phyloP scores from a whole-genome alignment of 2,329 filamentous ascomycete species.

The Didymella pomorum region DNA sequence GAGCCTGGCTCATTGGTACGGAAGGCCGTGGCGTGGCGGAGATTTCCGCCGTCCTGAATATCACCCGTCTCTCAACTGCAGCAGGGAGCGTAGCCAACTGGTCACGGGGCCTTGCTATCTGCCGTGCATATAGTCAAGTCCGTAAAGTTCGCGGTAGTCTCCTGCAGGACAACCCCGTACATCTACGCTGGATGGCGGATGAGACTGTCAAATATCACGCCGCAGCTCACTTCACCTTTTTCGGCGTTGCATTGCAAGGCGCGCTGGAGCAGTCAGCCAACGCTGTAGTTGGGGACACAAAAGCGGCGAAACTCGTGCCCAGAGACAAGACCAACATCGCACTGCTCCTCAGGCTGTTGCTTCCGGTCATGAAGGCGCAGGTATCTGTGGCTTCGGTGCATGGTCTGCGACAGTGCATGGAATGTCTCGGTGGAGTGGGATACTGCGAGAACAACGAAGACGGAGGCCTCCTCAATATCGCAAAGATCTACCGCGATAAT shows the following conservation, averaged over 20 bases:
- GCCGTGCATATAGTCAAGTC: conserved; percentile 65
- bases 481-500: conserved; percentile 71
- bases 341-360: conserved; percentile 33
- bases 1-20: conserved; percentile 67
- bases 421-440: conserved; percentile 70
- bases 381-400: conserved; percentile 50
- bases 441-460: conserved; percentile 70
- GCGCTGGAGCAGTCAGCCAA: conserved; percentile 58
- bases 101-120: conserved; percentile 65
- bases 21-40: conserved; percentile 73
- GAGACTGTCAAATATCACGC: conserved; percentile 65
- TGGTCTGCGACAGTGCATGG: conserved; percentile 65
- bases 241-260: conserved; percentile 64
- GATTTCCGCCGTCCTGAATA: conserved; percentile 72
- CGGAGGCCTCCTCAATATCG: conserved; percentile 66
- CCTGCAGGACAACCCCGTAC: conserved; percentile 62
- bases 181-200: conserved; percentile 66
- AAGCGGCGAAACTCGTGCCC: conserved; percentile 33
- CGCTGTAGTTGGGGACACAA: conserved; percentile 33
- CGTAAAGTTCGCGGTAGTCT: conserved; percentile 60
- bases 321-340: conserved; percentile 24
- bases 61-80: conserved; percentile 68
- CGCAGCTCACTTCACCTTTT: conserved; percentile 64
- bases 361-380: conserved; percentile 39
- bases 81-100: conserved; percentile 62